Evolutionary conservation across 139 green algal genomes (phyloP), one percentile per base, ranked within the genome.

Genomic region (Chlorella vulgaris): DNA sequence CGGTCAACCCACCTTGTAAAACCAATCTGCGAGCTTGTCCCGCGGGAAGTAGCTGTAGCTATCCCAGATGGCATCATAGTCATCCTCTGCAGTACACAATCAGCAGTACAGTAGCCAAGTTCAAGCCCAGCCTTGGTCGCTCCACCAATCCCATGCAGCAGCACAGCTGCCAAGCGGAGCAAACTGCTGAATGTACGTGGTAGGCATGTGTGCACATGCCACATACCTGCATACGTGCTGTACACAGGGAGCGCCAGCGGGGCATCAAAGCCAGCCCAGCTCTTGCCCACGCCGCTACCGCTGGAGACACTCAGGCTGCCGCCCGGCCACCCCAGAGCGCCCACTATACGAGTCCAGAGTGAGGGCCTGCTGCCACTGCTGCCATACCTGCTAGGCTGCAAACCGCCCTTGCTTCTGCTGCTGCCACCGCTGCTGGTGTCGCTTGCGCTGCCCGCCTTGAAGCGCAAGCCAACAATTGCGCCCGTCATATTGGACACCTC

Each of bases 241-340:
- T 92, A 92, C 58, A 88, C 36, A 24, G 87, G 53, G 38, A 82
- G 58, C 0, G 68, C 85, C 66, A 91, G 82, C 0, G 83, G 82
- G 15, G 67, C 31, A 42, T 84, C n/a, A 2, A 36, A 29, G 76
- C 15, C 50, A 28, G 83, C 86, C 80, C 80, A 89, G 39, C 53
- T 53, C 6, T 43, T 24, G 70, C 50, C 33, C 18, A 26, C 24
- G 13, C 21, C n/a, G 18, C 31, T 4, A 33, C 70, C n/a, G 50
- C 33, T 24, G n/a, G 76, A n/a, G 13, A 50, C 7, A 7, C 51
- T 51, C 21, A 29, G 15, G 13, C 51, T 4, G 26, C 58, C 39
- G 36, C 39, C 33, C 2, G 78, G 66, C 68, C 73, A 13, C 39
- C 35, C n/a, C 53, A 53, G 39, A 53, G 70, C 61, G 53, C 50